Evolutionary conservation across 164 flowering plant species (phyloP), one percentile per base, ranked within the genome.

Genomic region (Saururus chinensis): DNA sequence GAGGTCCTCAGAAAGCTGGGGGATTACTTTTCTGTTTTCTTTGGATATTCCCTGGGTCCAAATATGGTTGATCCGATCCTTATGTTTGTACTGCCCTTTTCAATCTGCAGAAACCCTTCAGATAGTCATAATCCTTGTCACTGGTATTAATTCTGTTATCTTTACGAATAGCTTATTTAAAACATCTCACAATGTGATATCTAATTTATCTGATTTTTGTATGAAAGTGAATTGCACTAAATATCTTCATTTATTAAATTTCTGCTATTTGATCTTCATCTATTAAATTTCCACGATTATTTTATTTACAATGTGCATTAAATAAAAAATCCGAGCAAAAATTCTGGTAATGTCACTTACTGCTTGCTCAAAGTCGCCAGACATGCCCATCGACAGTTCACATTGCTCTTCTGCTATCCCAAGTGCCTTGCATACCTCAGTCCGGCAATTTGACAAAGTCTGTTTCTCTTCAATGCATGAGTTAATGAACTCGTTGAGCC

Each of bases 361-460:
- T 37, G 99, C 99, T 76, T 61, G 88, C 73, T 93, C 97, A 67
- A 90, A 93, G 73, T 93, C 99, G 68, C 82, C 85, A 30, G 99
- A 88, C 99, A 93, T 93, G 70, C 99, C 99, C 99, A 93, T 95
- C 59, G 99, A 95, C 24, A 88, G 73, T 72, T 95, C 95, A 64
- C 96, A 95, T 51, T 81, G 85, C 42, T 80, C 82, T 73, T 86
- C 92, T 49, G 77, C 45, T 30, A 87, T 79, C 59, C 82, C 93
- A 69, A 95, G 86, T 13, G 82, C 89, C 66, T 79, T 82, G 75
- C 96, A 88, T 12, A 87, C 90, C 72, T 88, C 88, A 37, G 53
- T 69, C 80, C 93, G 83, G 68, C 96, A 95, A 61, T 82, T 77
- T 49, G 82, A 70, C 66, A 95, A 73, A 5, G 82, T 66, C 99